Base-by-base conservation (phyloP, 2,329 filamentous ascomycete genomes). In the Calcarisporium arbuscula region DNA sequence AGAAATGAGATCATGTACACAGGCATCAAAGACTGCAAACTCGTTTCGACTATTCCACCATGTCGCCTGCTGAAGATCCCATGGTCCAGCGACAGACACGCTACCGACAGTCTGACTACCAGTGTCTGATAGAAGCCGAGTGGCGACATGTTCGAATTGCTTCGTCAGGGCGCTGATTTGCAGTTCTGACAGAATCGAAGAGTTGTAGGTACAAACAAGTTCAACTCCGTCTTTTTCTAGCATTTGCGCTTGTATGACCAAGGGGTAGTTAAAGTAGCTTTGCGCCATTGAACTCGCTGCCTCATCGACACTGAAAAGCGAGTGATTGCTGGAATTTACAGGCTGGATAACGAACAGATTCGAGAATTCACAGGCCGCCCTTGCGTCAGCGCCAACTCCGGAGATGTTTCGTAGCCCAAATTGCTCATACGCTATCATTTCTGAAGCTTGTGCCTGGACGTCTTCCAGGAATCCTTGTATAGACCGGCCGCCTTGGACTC, bases 391-490 rank as follows among this genome's bases (percentile, higher is more conserved):
- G n/a, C 31, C 32, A 7, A 38, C 3, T 20, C 32, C 38, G 5
- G 34, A 28, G 68, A 29, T 43, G 25, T 54, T 46, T 10, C 50
- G 45, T 4, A 58, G 34, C 7, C 51, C 49, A 11, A 49, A 39
- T 9, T 56, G 42, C 32, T 51, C 55, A 28, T 36, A 46, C 3
- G 41, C 34, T 8, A 45, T 40, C 46, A 49, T 48, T 23, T 53
- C 47, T 10, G 40, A 32, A 4, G 46, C 36, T 35, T 40, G 41
- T 11, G 37, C 33, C 39, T 57, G 52, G 5, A 53, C 30, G 9
- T 22, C 21, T 17, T 34, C 32, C 3, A 49, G 35, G 11, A 42
- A 45, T 19, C 19, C 20, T 3, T 29, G 28, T 5, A 38, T 20
- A 18, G 40, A 34, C 16, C 43, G 35, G 8, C 32, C 26, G 15